Base-by-base conservation (phyloP, 1,139 yeast genomes). In the Sugiyamaella xylanicola region DNA sequence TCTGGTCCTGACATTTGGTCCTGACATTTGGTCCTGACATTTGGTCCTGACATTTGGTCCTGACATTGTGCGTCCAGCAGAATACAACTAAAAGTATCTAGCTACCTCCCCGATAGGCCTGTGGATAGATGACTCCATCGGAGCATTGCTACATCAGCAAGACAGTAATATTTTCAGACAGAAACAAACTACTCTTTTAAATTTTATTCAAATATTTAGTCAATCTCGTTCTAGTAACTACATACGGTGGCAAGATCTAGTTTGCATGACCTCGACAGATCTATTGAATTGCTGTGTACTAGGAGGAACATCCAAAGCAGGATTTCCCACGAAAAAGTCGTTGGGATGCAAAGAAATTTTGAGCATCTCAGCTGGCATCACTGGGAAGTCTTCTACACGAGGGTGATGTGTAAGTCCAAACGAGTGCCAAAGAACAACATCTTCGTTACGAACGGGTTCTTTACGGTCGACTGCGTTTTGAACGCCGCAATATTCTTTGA, bases 311-410 rank as follows among this genome's bases (percentile, higher is more conserved):
- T 87, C 95, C 70, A 89, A 77, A 41, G 92, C 92, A 25, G 96
- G 96, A 72, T 88, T 88, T 70, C 76, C 83, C 64, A 84, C 84
- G 72, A 87, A 89, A 82, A 89, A 89, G 60, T 89, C 89, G 66
- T 80, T 75, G 53, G 96, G 96, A 53, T 80, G 78, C 60, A 89
- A 78, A 60, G 83, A 80, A 64, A 88, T 84, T 69, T 80, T 85
- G 71, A 81, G 75, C 64, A 61, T 59, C 75, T 89, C 96, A 57
- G 85, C 87, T 44, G 96, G 95, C 96, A 89, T 89, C 59, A 89
- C 95, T 54, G 96, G 96, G 87, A 87, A 89, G 73, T 89, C 96
- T 75, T 89, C 96, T 36, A 86, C 86, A 68, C 92, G 82, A 64
- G 95, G 95, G 67, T 88, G 83, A 71, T 89, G 96, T 22, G 96